phyloP scores from a whole-genome alignment of 305 asterid genomes.

The Euphrasia arctica region DNA sequence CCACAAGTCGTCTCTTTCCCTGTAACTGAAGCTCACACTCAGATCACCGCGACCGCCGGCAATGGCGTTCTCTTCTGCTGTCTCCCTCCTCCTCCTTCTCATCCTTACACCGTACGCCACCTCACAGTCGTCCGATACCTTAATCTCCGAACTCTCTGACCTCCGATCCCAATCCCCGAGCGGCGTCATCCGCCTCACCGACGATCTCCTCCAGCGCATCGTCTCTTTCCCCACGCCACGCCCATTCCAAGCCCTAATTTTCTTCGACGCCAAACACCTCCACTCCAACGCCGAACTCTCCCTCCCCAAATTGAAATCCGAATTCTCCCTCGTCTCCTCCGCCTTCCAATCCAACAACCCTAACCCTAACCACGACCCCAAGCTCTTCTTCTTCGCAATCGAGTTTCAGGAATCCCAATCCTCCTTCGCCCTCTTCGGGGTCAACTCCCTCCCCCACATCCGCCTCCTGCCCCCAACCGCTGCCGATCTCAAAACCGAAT shows the following conservation, averaged over 20 bases:
- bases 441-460: slow-evolving; percentile 73
- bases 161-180: slow-evolving; percentile 65
- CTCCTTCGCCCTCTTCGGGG: slow-evolving; percentile 52
- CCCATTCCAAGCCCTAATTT: slow-evolving; percentile 65
- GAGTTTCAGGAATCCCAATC: slow-evolving; percentile 73
- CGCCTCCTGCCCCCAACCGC: slow-evolving; percentile 64
- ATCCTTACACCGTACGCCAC: slow-evolving; percentile 20
- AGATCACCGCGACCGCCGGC: slow-evolving; percentile 21
- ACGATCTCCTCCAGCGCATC: slow-evolving; percentile 70
- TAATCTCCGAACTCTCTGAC: slow-evolving; percentile 42
- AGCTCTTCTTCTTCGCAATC: slow-evolving; percentile 58
- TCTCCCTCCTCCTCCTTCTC: slow-evolving; percentile 23
- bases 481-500: slow-evolving; percentile 44
- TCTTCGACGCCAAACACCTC: slow-evolving; percentile 86
- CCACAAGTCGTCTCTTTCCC: slow-evolving; percentile 27
- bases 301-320: slow-evolving; percentile 66
- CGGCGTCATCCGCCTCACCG: slow-evolving; percentile 75
- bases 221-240: slow-evolving; percentile 69
- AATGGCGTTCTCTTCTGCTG: slow-evolving; percentile 49
- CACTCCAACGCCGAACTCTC: slow-evolving; percentile 76
- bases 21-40: neutral
- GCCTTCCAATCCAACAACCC: slow-evolving; percentile 64
- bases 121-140: slow-evolving; percentile 28
- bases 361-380: slow-evolving; percentile 44
- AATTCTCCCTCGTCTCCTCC: slow-evolving; percentile 64